Base-by-base conservation (phyloP, 129 eudicot species). In the Solidago caesia region DNA sequence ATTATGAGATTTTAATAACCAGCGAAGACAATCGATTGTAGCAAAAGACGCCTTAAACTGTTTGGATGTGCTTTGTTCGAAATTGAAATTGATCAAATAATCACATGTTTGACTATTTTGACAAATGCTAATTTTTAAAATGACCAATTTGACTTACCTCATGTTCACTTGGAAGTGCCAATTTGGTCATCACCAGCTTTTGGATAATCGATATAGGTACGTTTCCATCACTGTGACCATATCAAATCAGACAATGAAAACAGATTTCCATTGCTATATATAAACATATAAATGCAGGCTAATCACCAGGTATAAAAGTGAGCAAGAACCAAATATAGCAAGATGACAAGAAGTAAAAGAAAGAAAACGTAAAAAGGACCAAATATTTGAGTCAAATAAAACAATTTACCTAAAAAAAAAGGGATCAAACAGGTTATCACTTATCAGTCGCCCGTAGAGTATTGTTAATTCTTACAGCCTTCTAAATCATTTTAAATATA, bases 121-220 rank as follows among this genome's bases (percentile, higher is more conserved):
- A 60, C 66, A 60, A 25, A 60, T 25, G 26, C 25, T 21, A 33
- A 33, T 33, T 33, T 33, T 3, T 33, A 8, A 45, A 14, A 11
- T n/a, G 61, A 11, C 62, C 2, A 41, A 82, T 51, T 33, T 48
- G 44, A 58, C 39, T 82, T 64, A 87, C 97, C 96, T 92, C 97
- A 46, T 87, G 87, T 87, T 89, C 96, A 51, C 89, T 85, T 55
- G 83, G 62, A 85, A 92, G 97, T 66, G 87, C 89, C 44, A 92
- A 78, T 81, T 92, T 92, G 81, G 74, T 85, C 82, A 68, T 82
- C 73, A 92, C 80, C 77, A 89, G 86, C 88, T 92, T 92, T 72
- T 87, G 94, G 55, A 92, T 85, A 59, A 75, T 84, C 29, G 89
- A 89, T 80, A 89, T 85, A 5, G 97, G 89, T 74, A 92, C 75